Percentiles rank a stretch among this genome's conserved stretches.
Conservation (phyloP, 352 stramenopile species). For the Peronospora destructor region DNA sequence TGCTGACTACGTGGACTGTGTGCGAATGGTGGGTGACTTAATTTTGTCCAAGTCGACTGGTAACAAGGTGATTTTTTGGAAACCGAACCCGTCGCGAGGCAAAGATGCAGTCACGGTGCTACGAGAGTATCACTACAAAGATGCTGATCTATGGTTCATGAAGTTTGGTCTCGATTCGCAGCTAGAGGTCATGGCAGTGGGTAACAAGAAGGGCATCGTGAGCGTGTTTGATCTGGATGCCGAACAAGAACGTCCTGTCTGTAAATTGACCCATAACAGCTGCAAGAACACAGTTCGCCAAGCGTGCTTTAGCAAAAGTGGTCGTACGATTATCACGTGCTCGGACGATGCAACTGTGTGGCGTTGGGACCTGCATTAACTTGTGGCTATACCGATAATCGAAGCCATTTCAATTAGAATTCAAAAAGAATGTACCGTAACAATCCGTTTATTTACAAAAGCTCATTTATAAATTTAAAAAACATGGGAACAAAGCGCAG, state of each 20-base stretch:
- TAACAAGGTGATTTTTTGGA: slow-evolving; percentile 90
- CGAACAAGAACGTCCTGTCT: slow-evolving; percentile 56
- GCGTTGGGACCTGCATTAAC: slow-evolving; percentile 59
- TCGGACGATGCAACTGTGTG: slow-evolving; percentile 69
- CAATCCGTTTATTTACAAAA: slow-evolving; percentile 7
- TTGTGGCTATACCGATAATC: neutral
- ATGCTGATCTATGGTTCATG: slow-evolving; percentile 84
- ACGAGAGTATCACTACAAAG: slow-evolving; percentile 76
- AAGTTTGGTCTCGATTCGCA: slow-evolving; percentile 75
- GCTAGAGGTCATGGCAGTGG: slow-evolving; percentile 69
- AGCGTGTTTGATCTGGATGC: slow-evolving; percentile 76
- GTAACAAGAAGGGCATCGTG: slow-evolving; percentile 77
- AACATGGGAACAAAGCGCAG: slow-evolving; percentile 33
- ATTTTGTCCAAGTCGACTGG: slow-evolving; percentile 79
- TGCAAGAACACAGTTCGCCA: slow-evolving; percentile 78
- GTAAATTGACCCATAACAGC: slow-evolving; percentile 63
- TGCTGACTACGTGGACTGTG: slow-evolving; percentile 87
- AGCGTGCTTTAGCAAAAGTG: slow-evolving; percentile 70
- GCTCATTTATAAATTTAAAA: neutral
- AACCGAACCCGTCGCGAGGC: slow-evolving; percentile 75
- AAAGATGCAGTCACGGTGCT: slow-evolving; percentile 78
- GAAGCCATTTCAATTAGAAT: neutral
- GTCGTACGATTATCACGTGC: slow-evolving; percentile 63
- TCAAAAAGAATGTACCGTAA: slow-evolving; percentile 7
- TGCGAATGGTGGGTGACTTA: slow-evolving; percentile 70